Conservation (phyloP, 495 filamentous ascomycete genomes). For the Neurospora terricola region DNA sequence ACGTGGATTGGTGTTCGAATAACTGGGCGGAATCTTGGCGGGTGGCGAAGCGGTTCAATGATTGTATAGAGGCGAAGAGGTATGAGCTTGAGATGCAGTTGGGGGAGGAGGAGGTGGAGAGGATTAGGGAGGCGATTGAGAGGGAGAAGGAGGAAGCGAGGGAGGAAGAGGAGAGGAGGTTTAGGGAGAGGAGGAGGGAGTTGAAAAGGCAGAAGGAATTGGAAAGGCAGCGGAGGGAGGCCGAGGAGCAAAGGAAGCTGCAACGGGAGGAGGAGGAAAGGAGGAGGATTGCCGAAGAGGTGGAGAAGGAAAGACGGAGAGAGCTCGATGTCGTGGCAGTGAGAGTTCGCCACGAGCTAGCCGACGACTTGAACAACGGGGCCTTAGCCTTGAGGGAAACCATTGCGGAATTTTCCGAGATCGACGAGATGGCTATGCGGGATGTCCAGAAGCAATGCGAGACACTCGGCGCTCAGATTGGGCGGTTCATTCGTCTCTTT, state of each 20-base stretch:
- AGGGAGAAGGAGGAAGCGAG: background rate
- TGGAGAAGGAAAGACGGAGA: background rate
- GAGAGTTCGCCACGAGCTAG: background rate
- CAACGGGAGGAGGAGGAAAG: no score
- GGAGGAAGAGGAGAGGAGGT: background rate
- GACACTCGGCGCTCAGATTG: background rate
- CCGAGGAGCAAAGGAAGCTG: background rate
- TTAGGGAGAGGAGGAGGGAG: background rate
- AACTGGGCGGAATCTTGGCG: background rate
- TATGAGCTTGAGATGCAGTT: background rate
- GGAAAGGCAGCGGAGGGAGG: background rate
- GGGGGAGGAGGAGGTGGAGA: background rate
- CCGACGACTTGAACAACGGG: background rate
- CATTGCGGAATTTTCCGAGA: background rate
- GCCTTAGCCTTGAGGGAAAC: background rate
- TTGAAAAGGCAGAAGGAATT: background rate
- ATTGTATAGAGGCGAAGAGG: background rate
- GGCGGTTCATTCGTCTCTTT: background rate
- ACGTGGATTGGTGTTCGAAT: background rate
- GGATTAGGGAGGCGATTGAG: background rate
- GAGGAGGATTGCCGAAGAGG: background rate
- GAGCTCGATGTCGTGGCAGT: background rate
- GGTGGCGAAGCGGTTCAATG: background rate
- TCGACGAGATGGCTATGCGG: background rate
- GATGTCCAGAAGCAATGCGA: background rate